phyloP scores from a whole-genome alignment of 331 rosid species.

The Dryas integrifolia region DNA sequence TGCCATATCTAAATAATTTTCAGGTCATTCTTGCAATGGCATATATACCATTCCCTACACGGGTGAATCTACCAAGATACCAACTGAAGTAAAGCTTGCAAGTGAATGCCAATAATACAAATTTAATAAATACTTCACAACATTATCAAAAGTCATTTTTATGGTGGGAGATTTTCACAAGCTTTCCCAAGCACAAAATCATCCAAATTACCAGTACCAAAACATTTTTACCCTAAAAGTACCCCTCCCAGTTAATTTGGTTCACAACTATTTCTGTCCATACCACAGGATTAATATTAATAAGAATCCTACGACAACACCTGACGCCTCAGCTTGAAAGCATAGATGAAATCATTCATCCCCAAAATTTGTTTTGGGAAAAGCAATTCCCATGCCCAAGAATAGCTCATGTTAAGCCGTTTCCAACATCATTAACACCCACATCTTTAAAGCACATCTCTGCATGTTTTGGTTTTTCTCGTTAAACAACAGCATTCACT shows the following conservation, averaged over 20 bases:
- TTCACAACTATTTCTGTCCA: neutral
- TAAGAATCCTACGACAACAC: neutral
- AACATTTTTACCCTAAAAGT: neutral
- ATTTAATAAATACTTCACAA: neutral
- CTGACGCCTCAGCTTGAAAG: neutral
- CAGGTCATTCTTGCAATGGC: neutral
- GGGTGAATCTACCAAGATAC: neutral
- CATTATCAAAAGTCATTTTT: neutral
- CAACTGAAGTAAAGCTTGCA: neutral
- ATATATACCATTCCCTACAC: neutral
- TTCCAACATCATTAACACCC: neutral
- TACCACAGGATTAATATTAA: neutral
- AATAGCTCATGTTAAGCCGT: neutral
- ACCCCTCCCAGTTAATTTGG: neutral
- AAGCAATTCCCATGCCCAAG: neutral
- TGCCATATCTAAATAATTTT: too few species aligned
- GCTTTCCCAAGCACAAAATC: neutral
- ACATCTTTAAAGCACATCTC: neutral
- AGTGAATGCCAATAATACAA: neutral
- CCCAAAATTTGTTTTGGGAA: neutral
- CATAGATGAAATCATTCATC: neutral
- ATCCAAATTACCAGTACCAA: neutral
- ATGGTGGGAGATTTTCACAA: neutral
- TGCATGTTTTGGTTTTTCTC: neutral
- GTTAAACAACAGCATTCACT: neutral